Conservation (phyloP, 768 basidiomycete species). For the Harrya chromipes region DNA sequence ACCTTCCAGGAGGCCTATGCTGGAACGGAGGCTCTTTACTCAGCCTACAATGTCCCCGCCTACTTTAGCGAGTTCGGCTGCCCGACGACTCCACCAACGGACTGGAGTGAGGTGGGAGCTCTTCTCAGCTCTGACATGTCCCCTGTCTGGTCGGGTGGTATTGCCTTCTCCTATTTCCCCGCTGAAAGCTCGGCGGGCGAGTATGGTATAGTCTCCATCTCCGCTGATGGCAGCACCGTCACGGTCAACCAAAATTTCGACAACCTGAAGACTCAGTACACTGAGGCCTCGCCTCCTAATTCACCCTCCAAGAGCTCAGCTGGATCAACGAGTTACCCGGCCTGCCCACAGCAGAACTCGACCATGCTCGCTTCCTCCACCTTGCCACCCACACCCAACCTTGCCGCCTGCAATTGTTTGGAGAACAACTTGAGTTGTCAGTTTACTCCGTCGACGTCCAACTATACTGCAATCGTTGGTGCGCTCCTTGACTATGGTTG, state of each 20-base stretch:
- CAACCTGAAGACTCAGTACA: constrained; percentile 62
- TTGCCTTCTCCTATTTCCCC: constrained; percentile 91
- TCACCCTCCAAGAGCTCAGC: constrained; percentile 58
- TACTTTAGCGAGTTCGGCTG: constrained; percentile 93
- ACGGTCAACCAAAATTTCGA: constrained; percentile 66
- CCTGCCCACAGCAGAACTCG: constrained; percentile 63
- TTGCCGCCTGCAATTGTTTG: constrained; percentile 76
- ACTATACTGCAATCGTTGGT: constrained; percentile 60
- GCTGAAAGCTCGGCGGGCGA: constrained; percentile 66
- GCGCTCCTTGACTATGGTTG: constrained; percentile 66
- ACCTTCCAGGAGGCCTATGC: constrained; percentile 57
- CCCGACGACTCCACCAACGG: constrained; percentile 56
- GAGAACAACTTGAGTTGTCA: constrained; percentile 65
- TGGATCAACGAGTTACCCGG: constrained; percentile 43
- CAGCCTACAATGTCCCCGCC: constrained; percentile 70
- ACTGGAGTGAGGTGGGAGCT: constrained; percentile 74
- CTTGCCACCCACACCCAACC: constrained; percentile 83
- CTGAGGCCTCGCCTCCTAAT: constrained; percentile 53
- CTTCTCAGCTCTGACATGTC: constrained; percentile 74
- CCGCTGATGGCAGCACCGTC: constrained; percentile 60
- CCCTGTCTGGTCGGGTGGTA: constrained; percentile 80
- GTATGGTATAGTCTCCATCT: constrained; percentile 85
- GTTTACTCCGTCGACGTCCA: constrained; percentile 62
- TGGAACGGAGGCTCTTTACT: constrained; percentile 49
- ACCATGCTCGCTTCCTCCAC: constrained; percentile 61